Evolutionary conservation across 805 yeast species (phyloP).

Genomic region (Monosporozyma aquatica): DNA sequence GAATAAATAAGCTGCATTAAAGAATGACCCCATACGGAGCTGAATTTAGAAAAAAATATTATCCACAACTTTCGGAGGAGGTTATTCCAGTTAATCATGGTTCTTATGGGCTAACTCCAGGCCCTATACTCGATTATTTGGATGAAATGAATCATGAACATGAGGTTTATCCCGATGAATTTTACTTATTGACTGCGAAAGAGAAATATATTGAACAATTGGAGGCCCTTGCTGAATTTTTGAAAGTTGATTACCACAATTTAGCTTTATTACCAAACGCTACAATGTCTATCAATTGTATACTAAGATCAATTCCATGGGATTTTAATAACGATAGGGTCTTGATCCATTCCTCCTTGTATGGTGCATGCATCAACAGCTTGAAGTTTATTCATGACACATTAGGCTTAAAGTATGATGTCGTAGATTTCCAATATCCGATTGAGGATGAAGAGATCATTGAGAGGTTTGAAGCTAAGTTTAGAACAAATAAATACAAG

Average conservation of each 20-base stretch:
- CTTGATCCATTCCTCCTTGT: slow-evolving; percentile 41
- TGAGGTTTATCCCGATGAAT: slow-evolving; percentile 41
- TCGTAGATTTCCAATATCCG: slow-evolving; percentile 38
- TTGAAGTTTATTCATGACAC: slow-evolving; percentile 34
- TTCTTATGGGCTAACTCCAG: slow-evolving; percentile 51
- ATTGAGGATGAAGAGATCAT: slow-evolving; percentile 35
- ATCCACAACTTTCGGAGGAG: slow-evolving; percentile 33
- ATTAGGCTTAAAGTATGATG: slow-evolving; percentile 30
- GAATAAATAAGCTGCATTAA: not conserved
- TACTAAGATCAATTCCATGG: slow-evolving; percentile 43
- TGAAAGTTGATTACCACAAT: slow-evolving; percentile 39
- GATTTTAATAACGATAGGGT: slow-evolving; percentile 41
- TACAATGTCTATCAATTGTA: slow-evolving; percentile 48
- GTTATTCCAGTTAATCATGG: slow-evolving; percentile 53
- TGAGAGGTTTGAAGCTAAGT: slow-evolving; percentile 24
- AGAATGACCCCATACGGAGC: slow-evolving; percentile 42
- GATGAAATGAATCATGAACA: slow-evolving; percentile 25
- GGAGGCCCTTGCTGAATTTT: slow-evolving; percentile 33
- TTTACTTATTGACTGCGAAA: slow-evolving; percentile 25
- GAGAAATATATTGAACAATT: slow-evolving; percentile 31
- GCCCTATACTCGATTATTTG: slow-evolving; percentile 35
- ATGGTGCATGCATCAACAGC: slow-evolving; percentile 47
- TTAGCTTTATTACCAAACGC: slow-evolving; percentile 53
- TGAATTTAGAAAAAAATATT: slow-evolving; percentile 39
- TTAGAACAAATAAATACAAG: slow-evolving; percentile 25